A percentile compares a stretch with the other conserved stretches of the same genome.
Evolutionary conservation across 192 early-diverging fungal species (phyloP).

Genomic region (Anaeromyces robustus): DNA sequence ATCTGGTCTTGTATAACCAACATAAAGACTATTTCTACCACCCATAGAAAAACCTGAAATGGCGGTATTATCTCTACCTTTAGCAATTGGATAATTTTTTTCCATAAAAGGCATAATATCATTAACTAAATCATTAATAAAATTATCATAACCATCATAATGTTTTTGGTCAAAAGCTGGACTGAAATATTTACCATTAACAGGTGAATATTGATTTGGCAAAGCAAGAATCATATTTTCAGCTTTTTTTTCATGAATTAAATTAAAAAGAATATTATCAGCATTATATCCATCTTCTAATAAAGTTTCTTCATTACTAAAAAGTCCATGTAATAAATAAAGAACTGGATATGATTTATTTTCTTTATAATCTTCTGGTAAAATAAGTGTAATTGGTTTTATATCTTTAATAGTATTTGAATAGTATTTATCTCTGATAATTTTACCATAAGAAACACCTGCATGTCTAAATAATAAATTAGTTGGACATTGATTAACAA

Average conservation of each 20-base stretch:
- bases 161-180: not conserved
- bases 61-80: not conserved
- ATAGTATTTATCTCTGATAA: not conserved
- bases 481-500: not conserved
- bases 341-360: not conserved
- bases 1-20: not conserved
- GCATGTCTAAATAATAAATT: not conserved
- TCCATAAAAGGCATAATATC: not conserved
- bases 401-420: not conserved
- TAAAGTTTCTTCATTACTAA: not conserved
- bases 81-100: not conserved
- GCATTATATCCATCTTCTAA: not conserved
- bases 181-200: not conserved
- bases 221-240: not conserved
- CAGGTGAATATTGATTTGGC: not conserved
- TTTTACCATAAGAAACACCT: not conserved
- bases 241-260: not conserved
- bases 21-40: not conserved
- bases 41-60: not conserved
- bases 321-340: not conserved
- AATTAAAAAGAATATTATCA: not conserved
- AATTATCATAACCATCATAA: not conserved
- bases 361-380: not conserved
- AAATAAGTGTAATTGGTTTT: not conserved
- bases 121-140: not conserved